phyloP scores from a whole-genome alignment of 495 filamentous ascomycete species.

The Penicillium pulvis region DNA sequence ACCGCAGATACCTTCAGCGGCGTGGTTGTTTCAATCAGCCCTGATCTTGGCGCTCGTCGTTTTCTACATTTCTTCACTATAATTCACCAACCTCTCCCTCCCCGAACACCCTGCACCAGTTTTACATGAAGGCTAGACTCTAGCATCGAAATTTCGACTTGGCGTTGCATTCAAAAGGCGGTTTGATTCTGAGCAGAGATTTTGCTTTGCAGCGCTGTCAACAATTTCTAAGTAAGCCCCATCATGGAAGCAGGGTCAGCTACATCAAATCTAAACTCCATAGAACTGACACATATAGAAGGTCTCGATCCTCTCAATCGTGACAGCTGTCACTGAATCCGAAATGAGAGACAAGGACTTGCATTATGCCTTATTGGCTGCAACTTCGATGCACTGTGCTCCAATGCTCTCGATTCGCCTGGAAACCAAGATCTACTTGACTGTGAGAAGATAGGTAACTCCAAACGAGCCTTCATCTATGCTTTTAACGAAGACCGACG shows the following conservation, averaged over 20 bases:
- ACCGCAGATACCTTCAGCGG: no score
- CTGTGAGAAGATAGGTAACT: constrained; percentile 43
- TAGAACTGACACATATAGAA: no score
- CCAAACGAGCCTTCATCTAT: constrained; percentile 48
- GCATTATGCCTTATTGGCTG: constrained; percentile 39
- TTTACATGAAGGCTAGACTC: no score
- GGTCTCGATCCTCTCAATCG: no score
- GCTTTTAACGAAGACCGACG: constrained; percentile 33
- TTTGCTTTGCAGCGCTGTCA: not conserved
- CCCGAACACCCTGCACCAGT: no score
- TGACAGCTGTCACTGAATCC: constrained; percentile 37
- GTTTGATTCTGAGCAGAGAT: not conserved
- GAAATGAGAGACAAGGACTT: constrained; percentile 32
- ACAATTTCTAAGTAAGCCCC: not conserved
- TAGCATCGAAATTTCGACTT: no score
- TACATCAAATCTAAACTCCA: no score
- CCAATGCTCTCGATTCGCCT: constrained; percentile 33
- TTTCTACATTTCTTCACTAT: no score
- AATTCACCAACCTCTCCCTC: no score
- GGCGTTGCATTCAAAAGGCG: not conserved
- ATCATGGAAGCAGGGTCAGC: no score
- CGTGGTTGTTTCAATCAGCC: no score
- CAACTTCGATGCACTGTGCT: constrained; percentile 41
- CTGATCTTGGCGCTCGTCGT: no score
- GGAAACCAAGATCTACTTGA: constrained; percentile 23